phyloP scores from a whole-genome alignment of 129 eudicot genomes.

The Deinandra increscens region DNA sequence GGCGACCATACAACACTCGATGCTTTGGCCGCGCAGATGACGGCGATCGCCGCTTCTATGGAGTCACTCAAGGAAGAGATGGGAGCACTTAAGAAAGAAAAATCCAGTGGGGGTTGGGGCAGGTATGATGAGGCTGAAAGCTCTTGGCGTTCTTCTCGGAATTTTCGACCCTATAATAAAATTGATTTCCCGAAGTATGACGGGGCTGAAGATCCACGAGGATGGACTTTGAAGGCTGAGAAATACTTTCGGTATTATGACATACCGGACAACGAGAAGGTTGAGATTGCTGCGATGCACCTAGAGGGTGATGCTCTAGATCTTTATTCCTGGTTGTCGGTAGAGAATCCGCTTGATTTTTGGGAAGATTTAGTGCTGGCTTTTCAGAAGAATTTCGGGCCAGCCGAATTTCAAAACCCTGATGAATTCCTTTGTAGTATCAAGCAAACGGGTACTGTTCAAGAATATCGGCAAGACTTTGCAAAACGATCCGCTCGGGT shows the following conservation, averaged over 20 bases:
- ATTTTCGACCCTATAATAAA: no score
- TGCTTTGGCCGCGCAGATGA: no score
- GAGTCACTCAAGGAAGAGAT: not conserved
- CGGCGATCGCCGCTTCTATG: no score
- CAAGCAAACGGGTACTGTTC: slow-evolving; percentile 5
- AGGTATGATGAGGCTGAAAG: no score
- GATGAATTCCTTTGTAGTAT: slow-evolving; percentile 5
- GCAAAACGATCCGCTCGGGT: not conserved
- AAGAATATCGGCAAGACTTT: not conserved
- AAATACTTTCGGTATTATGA: slow-evolving; percentile 19
- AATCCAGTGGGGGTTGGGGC: no score
- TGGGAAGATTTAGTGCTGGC: slow-evolving; percentile 21
- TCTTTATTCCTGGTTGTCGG: not conserved
- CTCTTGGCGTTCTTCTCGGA: no score
- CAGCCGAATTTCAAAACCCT: slow-evolving; percentile 17
- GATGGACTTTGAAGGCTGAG: slow-evolving; percentile 15
- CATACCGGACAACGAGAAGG: slow-evolving; percentile 7
- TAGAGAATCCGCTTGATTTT: not conserved
- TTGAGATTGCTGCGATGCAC: slow-evolving; percentile 19
- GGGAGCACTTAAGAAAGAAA: not conserved
- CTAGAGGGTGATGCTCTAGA: slow-evolving; percentile 27
- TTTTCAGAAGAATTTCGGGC: slow-evolving; percentile 10
- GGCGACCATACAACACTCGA: no score
- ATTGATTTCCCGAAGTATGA: not conserved
- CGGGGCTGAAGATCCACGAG: not conserved